These are phyloP conservation scores for Epichloe baconii DNA, from an alignment of 2,329 filamentous ascomycete species.

Conservation along the genomic window DNA sequence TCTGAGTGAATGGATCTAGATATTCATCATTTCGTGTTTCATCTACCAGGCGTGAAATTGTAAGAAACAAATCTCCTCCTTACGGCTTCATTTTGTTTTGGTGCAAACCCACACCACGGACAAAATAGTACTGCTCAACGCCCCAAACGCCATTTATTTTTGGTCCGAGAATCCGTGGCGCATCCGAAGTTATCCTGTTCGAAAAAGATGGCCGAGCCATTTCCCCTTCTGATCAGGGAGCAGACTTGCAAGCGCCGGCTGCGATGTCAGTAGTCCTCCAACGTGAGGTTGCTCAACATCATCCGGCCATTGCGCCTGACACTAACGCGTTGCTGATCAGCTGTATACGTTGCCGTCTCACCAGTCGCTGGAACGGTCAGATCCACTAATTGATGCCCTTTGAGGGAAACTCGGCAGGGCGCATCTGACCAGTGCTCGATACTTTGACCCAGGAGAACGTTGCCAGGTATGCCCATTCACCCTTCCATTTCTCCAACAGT, in stretches of 20 bases:
- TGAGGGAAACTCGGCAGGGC: constrained; percentile 69
- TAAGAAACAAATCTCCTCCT: background rate
- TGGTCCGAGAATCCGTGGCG: background rate
- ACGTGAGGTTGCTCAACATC: background rate
- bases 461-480: constrained; percentile 69
- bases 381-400: constrained; percentile 16
- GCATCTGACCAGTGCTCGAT: constrained; percentile 47
- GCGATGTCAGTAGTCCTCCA: background rate
- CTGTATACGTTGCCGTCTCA: background rate
- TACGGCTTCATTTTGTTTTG: background rate
- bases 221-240: background rate
- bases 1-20: background rate
- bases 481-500: constrained; percentile 63
- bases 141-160: background rate
- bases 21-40: background rate
- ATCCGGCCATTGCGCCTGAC: background rate
- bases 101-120: background rate
- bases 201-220: background rate
- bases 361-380: background rate
- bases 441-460: constrained; percentile 68
- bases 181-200: background rate
- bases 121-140: background rate
- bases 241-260: background rate
- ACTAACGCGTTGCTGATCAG: background rate
- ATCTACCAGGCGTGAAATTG: background rate